Evolutionary conservation across 371 early-diverging fungal species (phyloP).

Genomic region (Mortierella sp.): DNA sequence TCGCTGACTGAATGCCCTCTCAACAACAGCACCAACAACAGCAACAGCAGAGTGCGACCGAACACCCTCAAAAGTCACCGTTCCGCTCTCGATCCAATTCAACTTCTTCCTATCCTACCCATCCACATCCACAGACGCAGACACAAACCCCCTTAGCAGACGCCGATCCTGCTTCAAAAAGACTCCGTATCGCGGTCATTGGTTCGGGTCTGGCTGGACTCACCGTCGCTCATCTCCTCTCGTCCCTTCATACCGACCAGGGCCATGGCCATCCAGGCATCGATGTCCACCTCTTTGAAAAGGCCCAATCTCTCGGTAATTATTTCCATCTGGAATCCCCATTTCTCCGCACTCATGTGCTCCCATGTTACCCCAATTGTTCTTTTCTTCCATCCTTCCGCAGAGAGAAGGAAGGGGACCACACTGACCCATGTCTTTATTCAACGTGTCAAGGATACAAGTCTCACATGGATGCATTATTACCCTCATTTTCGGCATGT

Average conservation of each 20-base stretch:
- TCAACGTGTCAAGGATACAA: too few relatives aligned
- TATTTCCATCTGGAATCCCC: too few relatives aligned
- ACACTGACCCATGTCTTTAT: too few relatives aligned
- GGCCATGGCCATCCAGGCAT: conserved; percentile 53
- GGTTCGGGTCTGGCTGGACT: conserved; percentile 90
- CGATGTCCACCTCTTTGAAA: conserved; percentile 80
- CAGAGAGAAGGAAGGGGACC: too few relatives aligned
- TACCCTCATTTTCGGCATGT: background rate
- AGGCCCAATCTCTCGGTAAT: conserved; percentile 54
- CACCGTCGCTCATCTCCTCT: conserved; percentile 76
- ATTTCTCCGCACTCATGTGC: too few relatives aligned
- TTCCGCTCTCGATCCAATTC: conserved; percentile 6
- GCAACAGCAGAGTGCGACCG: background rate
- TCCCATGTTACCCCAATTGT: too few relatives aligned
- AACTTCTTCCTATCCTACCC: background rate
- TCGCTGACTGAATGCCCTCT: conserved; percentile 5
- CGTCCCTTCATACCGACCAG: conserved; percentile 56
- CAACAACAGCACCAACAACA: background rate
- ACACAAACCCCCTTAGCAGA: background rate
- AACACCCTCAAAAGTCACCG: background rate
- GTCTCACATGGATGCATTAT: background rate
- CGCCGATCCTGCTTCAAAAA: background rate
- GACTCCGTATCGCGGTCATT: conserved; percentile 75
- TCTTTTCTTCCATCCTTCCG: too few relatives aligned
- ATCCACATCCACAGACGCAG: background rate